These are phyloP conservation scores for Entrophospora sp. DNA, from an alignment of 192 early-diverging fungal genomes.

Conservation along the genomic window DNA sequence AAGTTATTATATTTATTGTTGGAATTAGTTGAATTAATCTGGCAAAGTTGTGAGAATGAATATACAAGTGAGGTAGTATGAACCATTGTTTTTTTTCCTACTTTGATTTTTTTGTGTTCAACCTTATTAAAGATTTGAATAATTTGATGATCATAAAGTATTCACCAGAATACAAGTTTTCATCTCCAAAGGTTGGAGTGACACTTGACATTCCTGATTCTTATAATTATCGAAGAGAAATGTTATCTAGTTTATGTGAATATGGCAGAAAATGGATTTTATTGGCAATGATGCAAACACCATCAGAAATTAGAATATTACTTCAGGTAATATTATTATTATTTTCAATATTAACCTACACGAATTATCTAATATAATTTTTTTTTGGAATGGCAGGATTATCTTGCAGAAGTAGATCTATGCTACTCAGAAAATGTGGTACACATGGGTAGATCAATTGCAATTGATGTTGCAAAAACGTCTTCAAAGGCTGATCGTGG, in stretches of 20 bases:
- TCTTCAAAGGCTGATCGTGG: slow-evolving; percentile 21
- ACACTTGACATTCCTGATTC: slow-evolving; percentile 67
- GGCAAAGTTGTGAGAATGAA: slow-evolving; percentile 70
- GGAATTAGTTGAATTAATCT: slow-evolving; percentile 75
- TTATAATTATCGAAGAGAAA: slow-evolving; percentile 58
- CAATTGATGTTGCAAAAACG: slow-evolving; percentile 48
- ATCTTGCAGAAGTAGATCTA: slow-evolving; percentile 54
- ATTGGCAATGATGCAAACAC: slow-evolving; percentile 48
- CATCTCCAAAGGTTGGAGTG: slow-evolving; percentile 48
- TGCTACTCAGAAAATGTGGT: slow-evolving; percentile 42
- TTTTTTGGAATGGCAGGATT: slow-evolving; percentile 43
- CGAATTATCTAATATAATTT: not conserved
- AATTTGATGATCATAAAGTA: slow-evolving; percentile 27
- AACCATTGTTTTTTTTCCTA: not conserved
- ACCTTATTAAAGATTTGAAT: not conserved
- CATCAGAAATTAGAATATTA: slow-evolving; percentile 60
- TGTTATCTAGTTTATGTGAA: slow-evolving; percentile 51
- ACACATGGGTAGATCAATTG: slow-evolving; percentile 66
- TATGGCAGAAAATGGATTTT: slow-evolving; percentile 61
- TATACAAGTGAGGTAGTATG: slow-evolving; percentile 53
- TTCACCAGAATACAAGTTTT: slow-evolving; percentile 62
- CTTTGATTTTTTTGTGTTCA: not conserved
- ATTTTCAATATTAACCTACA: not conserved
- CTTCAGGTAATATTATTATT: slow-evolving; percentile 4
- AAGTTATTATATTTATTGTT: slow-evolving; percentile 58